These are phyloP conservation scores for Podospora comata DNA, from an alignment of 495 filamentous ascomycete species.

Conservation along the genomic window DNA sequence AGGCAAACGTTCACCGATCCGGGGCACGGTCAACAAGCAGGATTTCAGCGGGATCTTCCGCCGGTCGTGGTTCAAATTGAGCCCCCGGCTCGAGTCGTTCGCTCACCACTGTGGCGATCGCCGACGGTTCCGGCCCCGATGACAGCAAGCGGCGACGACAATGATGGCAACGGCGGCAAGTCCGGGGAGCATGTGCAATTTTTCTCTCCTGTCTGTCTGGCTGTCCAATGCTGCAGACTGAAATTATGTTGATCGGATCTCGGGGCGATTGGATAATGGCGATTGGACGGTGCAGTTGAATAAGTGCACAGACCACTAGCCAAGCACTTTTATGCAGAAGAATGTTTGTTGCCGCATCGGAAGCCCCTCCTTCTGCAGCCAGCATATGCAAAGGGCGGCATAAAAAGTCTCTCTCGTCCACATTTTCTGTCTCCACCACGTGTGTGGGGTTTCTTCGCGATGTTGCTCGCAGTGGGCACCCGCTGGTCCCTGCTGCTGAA, in stretches of 20 bases:
- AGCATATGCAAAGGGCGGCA: slow-evolving; percentile 4
- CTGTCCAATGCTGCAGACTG: neutral
- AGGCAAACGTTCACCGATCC: neutral
- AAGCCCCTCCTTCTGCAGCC: neutral
- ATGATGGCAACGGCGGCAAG: neutral
- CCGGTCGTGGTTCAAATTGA: neutral
- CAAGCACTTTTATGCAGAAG: neutral
- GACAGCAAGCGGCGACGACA: slow-evolving; percentile 1
- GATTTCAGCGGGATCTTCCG: neutral
- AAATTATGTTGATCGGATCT: slow-evolving; percentile 11
- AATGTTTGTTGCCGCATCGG: slow-evolving; percentile 4
- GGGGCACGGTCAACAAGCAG: neutral
- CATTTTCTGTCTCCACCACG: neutral
- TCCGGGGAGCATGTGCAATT: neutral
- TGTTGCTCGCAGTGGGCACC: slow-evolving; percentile 1
- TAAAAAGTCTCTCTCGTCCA: slow-evolving; percentile 4
- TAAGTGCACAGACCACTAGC: neutral
- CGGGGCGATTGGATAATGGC: slow-evolving; percentile 6
- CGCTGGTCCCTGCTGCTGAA: neutral
- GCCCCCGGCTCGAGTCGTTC: neutral
- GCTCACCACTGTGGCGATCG: slow-evolving; percentile 7
- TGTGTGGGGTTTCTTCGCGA: slow-evolving; percentile 5
- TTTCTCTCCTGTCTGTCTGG: too few species aligned
- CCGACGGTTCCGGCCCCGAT: slow-evolving; percentile 4
- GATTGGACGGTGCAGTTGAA: neutral